Conservation (phyloP, 768 basidiomycete species). For the Tylopilus vinaceipallidus region DNA sequence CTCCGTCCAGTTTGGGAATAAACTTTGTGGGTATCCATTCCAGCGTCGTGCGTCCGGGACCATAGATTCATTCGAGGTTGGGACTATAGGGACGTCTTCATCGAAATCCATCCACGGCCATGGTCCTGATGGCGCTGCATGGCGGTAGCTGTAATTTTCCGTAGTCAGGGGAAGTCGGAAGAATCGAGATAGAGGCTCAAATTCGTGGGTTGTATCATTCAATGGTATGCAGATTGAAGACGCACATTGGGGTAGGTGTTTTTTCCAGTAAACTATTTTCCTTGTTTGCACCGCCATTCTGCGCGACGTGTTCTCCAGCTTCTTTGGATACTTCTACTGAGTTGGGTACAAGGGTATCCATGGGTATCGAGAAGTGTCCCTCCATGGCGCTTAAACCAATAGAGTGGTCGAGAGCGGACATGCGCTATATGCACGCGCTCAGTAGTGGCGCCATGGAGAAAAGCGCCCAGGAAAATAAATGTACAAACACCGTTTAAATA, state of each 20-base stretch:
- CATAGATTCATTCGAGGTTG: background rate
- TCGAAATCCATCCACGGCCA: constrained; percentile 44
- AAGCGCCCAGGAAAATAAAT: constrained; percentile 13
- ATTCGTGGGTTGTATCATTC: background rate
- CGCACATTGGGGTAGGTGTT: constrained; percentile 25
- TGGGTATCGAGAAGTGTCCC: constrained; percentile 19
- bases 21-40: constrained; percentile 30
- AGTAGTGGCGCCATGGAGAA: background rate
- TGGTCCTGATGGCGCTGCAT: constrained; percentile 39
- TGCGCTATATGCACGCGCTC: background rate
- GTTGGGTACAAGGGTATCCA: constrained; percentile 7
- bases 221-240: background rate
- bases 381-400: constrained; percentile 12
- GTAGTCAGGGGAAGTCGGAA: background rate
- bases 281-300: background rate
- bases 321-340: background rate
- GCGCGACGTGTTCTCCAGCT: background rate
- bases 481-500: too few relatives aligned
- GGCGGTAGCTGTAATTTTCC: constrained; percentile 29
- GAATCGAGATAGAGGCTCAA: background rate
- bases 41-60: constrained; percentile 6
- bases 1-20: constrained; percentile 34
- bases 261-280: constrained; percentile 4
- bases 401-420: background rate
- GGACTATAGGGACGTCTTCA: constrained; percentile 17